Evolutionary conservation across 306 rosid species (phyloP).

Genomic region (Vigna angularis): DNA sequence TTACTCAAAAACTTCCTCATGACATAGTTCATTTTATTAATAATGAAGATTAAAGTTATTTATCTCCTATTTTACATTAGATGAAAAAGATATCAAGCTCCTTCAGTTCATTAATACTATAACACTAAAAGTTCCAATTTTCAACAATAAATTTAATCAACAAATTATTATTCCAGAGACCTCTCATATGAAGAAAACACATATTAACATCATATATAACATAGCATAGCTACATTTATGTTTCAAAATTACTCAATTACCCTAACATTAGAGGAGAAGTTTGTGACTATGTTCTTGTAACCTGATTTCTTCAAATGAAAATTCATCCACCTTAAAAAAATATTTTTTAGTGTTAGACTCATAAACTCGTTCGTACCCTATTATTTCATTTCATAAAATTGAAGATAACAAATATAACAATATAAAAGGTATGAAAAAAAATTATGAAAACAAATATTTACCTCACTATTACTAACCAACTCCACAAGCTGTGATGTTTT

Average conservation of each 20-base stretch:
- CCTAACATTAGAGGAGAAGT: conserved; percentile 94
- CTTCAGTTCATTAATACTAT: not conserved
- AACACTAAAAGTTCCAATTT: not conserved
- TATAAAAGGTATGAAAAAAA: conserved; percentile 15
- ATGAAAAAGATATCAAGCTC: not conserved
- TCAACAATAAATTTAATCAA: not conserved
- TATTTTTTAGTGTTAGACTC: conserved; percentile 89
- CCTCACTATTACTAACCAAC: conserved; percentile 88
- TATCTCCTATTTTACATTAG: not conserved
- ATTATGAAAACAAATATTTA: conserved; percentile 44
- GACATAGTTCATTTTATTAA: not conserved
- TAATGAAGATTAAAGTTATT: not conserved
- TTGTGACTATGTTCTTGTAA: conserved; percentile 74
- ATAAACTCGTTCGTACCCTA: conserved; percentile 96
- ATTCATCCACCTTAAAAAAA: conserved; percentile 95
- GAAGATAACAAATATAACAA: conserved; percentile 40
- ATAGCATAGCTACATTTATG: not conserved
- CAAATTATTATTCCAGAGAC: not conserved
- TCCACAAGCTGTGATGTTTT: conserved; percentile 95
- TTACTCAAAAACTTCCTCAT: not conserved
- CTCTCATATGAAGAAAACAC: not conserved
- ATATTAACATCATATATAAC: not conserved
- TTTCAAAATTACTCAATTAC: conserved; percentile 47
- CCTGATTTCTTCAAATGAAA: conserved; percentile 87
- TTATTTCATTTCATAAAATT: conserved; percentile 43